Evolutionary conservation across 2,329 filamentous ascomycete genomes (phyloP), one percentile per base, ranked within the genome.

Genomic region (Botrytis cinerea): DNA sequence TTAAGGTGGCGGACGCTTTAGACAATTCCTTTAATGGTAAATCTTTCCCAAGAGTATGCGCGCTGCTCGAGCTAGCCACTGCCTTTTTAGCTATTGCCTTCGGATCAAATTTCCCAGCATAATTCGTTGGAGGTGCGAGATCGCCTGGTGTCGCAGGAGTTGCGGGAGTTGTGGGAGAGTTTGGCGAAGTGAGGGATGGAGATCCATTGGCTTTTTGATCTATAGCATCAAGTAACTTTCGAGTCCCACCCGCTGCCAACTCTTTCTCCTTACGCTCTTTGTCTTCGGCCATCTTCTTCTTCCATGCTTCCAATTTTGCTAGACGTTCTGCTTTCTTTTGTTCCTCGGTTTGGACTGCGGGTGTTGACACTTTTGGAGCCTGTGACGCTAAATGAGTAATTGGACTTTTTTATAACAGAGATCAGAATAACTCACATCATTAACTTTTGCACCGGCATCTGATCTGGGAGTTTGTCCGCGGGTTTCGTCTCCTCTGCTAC

Each of bases 291-390:
- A 94, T 91, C 83, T 95, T 95, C 83, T 94, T 92, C 84, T 97
- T 97, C 95, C 94, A 97, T 73, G 93, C 93, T 81, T 95, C 93
- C 43, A 97, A 84, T 81, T 93, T 95, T 43, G 93, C 93, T 61
- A 94, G 86, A 75, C 93, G 87, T 82, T 95, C 93, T 68, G 91
- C 92, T 81, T 95, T 93, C 80, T 92, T 94, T 68, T 94, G 90
- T 75, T 89, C 88, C 78, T 94, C 92, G 45, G 88, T 86, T 79
- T 90, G 90, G 28, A 83, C 83, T 62, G 85, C 83, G 71, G 86
- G 81, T 72, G 86, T 81, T 77, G 86, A 81, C 62, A 85, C 82
- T 80, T 90, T 91, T 71, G 86, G 85, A 75, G 83, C 80, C 88
- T 92, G 84, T 70, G 32, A 22, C 40, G 18, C 40, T 46, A 51